Conservation (phyloP, 169 alveolate genomes). For the Amoebophrya sp. region DNA sequence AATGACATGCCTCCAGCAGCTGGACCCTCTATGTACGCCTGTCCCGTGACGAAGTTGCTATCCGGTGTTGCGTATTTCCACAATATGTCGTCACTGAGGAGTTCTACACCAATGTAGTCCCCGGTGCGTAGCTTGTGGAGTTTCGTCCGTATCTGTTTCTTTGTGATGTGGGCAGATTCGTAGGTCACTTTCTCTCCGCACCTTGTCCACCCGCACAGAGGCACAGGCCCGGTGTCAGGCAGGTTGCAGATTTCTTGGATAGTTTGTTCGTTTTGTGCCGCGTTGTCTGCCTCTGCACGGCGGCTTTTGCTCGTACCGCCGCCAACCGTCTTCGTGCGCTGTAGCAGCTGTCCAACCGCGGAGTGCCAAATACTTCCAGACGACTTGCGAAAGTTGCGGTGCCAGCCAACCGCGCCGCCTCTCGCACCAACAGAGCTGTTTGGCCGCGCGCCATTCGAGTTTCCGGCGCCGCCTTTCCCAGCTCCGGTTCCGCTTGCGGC, state of each 20-base stretch:
- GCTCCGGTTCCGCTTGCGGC: not conserved
- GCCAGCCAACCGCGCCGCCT: conserved; percentile 45
- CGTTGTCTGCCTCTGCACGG: not conserved
- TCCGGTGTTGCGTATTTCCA: conserved; percentile 65
- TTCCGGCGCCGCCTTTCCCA: not conserved
- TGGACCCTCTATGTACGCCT: no score
- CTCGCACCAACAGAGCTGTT: conserved; percentile 45
- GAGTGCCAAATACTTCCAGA: no score
- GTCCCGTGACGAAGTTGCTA: conserved; percentile 43
- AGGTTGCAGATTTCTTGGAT: not conserved
- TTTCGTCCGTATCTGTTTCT: not conserved
- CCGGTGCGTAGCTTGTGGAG: not conserved
- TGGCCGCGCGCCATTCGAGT: no score
- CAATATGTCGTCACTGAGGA: not conserved
- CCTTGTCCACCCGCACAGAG: not conserved
- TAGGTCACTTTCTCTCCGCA: conserved; percentile 9
- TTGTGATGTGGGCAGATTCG: not conserved
- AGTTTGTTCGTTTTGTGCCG: not conserved
- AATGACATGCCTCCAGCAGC: no score
- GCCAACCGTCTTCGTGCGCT: not conserved
- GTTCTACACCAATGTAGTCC: not conserved
- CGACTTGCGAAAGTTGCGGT: conserved; percentile 22
- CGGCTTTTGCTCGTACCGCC: not conserved
- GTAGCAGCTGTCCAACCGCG: not conserved
- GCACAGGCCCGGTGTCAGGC: not conserved